Base-by-base conservation (phyloP, 1,284 basidiomycete genomes). In the Ustilago sp. region DNA sequence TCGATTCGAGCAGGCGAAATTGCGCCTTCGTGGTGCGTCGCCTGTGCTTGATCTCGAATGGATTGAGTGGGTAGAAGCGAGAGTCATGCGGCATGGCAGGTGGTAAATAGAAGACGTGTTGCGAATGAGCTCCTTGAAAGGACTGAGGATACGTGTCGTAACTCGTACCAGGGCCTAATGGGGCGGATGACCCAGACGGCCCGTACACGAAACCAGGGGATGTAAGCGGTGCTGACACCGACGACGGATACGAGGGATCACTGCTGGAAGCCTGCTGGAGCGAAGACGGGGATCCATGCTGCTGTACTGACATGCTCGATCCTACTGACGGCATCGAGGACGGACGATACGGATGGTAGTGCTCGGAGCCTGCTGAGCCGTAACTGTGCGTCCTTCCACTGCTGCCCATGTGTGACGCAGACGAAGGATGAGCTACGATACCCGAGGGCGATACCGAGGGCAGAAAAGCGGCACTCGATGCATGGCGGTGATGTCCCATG, bases 31-130 rank as follows among this genome's bases (percentile, higher is more conserved):
- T 83, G 17, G 81, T 83, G 2, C 81, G 65, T 8, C 81, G 54
- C 12, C 81, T 74, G 48, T 83, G 81, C 58, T 83, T 83, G 68
- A 83, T 80, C 62, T 83, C 81, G 57, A 82, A 81, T 5, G 80
- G 80, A 38, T 80, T 81, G 47, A 76, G 63, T 19, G 79, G 68
- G 31, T 74, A 77, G 53, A 68, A 67, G 34, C 69, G 63, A 19
- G 59, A 62, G 28, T 78, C 69, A 50, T 60, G 59, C 8, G 51
- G 28, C 4, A 51, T 36, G 2, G 66, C 35, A 19, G 72, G 70
- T 2, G 64, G 61, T 8, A 68, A 57, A 23, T 74, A 74, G 23
- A 67, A 74, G 5, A 69, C 61, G 57, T 68, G 66, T 19, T 59
- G 66, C n/a, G 66, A 60, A 38, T 72, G 53, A 11, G 57, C 34